Evolutionary conservation across 352 stramenopile genomes (phyloP).

Genomic region (Phytophthora rubi): DNA sequence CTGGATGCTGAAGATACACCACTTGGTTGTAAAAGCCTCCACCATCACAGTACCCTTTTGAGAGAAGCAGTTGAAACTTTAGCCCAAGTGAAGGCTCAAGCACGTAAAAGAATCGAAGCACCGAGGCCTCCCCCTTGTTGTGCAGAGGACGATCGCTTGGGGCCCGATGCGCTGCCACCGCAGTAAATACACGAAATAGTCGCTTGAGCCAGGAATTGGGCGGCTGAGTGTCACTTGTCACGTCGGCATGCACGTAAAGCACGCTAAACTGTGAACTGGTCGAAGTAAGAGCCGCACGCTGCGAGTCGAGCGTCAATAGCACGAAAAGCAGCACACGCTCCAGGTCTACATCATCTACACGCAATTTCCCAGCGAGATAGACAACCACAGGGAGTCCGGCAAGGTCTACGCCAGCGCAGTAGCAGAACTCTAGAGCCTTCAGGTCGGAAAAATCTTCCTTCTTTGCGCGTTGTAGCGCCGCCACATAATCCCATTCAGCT

Average conservation of each 20-base stretch:
- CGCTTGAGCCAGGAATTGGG: conserved; percentile 72
- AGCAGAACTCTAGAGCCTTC: conserved; percentile 62
- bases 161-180: conserved; percentile 29
- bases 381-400: conserved; percentile 72
- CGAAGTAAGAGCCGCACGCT: conserved; percentile 43
- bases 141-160: conserved; percentile 21
- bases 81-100: conserved; percentile 76
- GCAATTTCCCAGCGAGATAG: conserved; percentile 67
- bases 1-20: conserved; percentile 62
- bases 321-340: conserved; percentile 81
- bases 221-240: conserved; percentile 59
- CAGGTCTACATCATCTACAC: conserved; percentile 51
- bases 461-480: conserved; percentile 51
- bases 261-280: conserved; percentile 60
- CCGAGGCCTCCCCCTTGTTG: conserved; percentile 40
- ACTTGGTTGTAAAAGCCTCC: conserved; percentile 79
- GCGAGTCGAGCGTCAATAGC: conserved; percentile 64
- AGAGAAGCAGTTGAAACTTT: conserved; percentile 75
- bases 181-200: conserved; percentile 64
- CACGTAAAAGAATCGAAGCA: conserved; percentile 83
- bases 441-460: conserved; percentile 69
- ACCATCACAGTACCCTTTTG: conserved; percentile 64
- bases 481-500: conserved; percentile 42
- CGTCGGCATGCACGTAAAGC: conserved; percentile 67
- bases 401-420: conserved; percentile 71